phyloP scores from a whole-genome alignment of 2,329 filamentous ascomycete genomes.

The Hymenoscyphus infarciens region DNA sequence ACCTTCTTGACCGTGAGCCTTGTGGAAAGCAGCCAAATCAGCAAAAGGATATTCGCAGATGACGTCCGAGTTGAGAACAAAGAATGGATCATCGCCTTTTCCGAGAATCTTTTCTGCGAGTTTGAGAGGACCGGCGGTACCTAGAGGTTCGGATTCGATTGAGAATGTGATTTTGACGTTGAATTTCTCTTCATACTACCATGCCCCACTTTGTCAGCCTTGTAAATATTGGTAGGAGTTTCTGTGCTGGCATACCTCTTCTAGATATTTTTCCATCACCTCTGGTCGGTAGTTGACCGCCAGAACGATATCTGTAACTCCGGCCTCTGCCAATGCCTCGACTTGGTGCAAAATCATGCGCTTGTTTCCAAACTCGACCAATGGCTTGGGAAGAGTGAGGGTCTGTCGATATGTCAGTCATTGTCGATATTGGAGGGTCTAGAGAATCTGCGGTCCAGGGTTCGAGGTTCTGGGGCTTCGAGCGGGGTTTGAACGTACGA shows the following conservation, averaged over 20 bases:
- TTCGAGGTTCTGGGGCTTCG: slow-evolving; percentile 23
- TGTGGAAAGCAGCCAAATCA: slow-evolving; percentile 88
- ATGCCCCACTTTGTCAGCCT: background rate
- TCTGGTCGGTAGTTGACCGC: slow-evolving; percentile 98
- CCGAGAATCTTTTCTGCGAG: slow-evolving; percentile 86
- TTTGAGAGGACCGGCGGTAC: slow-evolving; percentile 92
- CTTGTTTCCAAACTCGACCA: slow-evolving; percentile 98
- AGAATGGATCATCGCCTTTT: slow-evolving; percentile 94
- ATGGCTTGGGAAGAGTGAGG: slow-evolving; percentile 91
- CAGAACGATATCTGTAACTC: slow-evolving; percentile 95
- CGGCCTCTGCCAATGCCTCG: slow-evolving; percentile 86
- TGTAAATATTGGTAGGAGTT: background rate
- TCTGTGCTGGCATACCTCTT: slow-evolving; percentile 60
- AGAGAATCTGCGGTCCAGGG: slow-evolving; percentile 16
- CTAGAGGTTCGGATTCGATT: slow-evolving; percentile 90
- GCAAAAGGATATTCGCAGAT: slow-evolving; percentile 98
- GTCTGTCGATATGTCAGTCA: slow-evolving; percentile 54
- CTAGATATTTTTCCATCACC: slow-evolving; percentile 91
- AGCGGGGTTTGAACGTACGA: slow-evolving; percentile 57
- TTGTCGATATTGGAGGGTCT: slow-evolving; percentile 28
- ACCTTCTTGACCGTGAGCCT: slow-evolving; percentile 86
- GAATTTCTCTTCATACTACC: slow-evolving; percentile 82
- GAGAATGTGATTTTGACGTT: slow-evolving; percentile 96
- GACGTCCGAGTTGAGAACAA: slow-evolving; percentile 96
- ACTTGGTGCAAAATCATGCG: slow-evolving; percentile 99